These are phyloP conservation scores for Hyaloperonospora arabidopsidis DNA, from an alignment of 352 stramenopile genomes.

Conservation along the genomic window DNA sequence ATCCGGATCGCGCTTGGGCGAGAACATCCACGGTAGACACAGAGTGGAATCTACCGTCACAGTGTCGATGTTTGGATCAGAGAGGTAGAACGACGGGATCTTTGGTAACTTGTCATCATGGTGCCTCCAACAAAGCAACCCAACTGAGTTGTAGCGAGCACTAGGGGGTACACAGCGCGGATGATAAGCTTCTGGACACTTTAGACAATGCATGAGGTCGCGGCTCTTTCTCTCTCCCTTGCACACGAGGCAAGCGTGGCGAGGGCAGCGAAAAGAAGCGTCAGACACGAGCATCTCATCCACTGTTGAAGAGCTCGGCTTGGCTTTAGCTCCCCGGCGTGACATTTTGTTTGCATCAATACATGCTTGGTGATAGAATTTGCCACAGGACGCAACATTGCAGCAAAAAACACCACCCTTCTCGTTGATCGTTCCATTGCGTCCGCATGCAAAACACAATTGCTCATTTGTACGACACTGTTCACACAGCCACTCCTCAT, in stretches of 20 bases:
- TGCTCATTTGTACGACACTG: conserved; percentile 87
- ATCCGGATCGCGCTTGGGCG: conserved; percentile 58
- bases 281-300: conserved; percentile 59
- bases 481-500: conserved; percentile 85
- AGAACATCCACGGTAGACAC: conserved; percentile 68
- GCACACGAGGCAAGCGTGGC: conserved; percentile 75
- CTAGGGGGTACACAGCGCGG: conserved; percentile 88
- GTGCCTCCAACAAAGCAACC: conserved; percentile 88
- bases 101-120: conserved; percentile 58
- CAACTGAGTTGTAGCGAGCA: conserved; percentile 88
- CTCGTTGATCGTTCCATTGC: conserved; percentile 83
- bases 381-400: conserved; percentile 53
- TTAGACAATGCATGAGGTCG: conserved; percentile 87
- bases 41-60: conserved; percentile 74
- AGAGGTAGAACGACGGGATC: conserved; percentile 67
- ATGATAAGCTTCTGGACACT: conserved; percentile 90
- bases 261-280: conserved; percentile 83
- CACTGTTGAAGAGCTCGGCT: conserved; percentile 25
- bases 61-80: conserved; percentile 49
- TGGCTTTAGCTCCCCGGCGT: conserved; percentile 35
- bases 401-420: conserved; percentile 80
- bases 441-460: conserved; percentile 81
- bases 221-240: conserved; percentile 64
- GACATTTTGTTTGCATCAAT: conserved; percentile 58
- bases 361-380: conserved; percentile 83